These are phyloP conservation scores for Leptographium galeiforme DNA, from an alignment of 2,329 filamentous ascomycete species.

Conservation along the genomic window DNA sequence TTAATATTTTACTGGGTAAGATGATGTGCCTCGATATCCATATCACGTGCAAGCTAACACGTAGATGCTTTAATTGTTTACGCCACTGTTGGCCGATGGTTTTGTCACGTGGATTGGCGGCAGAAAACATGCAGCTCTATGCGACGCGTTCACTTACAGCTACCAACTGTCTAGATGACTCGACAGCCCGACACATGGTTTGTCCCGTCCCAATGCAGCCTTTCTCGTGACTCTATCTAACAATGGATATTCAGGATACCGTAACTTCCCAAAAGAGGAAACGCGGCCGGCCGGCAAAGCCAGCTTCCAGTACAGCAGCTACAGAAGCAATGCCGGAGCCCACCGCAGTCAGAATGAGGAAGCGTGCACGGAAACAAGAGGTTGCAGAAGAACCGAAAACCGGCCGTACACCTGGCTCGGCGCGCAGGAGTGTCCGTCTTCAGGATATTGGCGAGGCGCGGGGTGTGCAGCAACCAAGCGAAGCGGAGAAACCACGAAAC, in stretches of 20 bases:
- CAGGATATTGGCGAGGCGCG: conserved; percentile 8
- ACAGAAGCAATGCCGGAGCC: too few species aligned
- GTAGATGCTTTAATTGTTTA: background rate
- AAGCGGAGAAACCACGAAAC: background rate
- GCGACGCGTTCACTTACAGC: background rate
- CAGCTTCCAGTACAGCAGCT: background rate
- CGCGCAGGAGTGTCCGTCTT: conserved; percentile 10
- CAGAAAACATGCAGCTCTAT: too few species aligned
- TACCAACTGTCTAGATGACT: background rate
- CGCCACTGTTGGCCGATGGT: background rate
- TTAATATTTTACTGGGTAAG: background rate
- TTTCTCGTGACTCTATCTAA: background rate
- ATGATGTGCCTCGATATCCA: background rate
- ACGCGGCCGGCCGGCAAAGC: background rate
- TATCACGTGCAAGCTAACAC: background rate
- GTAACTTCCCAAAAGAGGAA: background rate
- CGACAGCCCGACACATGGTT: background rate
- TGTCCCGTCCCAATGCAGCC: background rate
- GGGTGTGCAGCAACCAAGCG: background rate
- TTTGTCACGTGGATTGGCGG: background rate
- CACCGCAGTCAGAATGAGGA: background rate
- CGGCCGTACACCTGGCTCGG: background rate
- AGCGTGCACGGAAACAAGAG: background rate
- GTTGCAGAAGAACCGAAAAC: too few species aligned
- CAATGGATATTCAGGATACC: background rate